These are phyloP conservation scores for Triadica sebifera DNA, from an alignment of 345 rosid genomes.

Conservation along the genomic window DNA sequence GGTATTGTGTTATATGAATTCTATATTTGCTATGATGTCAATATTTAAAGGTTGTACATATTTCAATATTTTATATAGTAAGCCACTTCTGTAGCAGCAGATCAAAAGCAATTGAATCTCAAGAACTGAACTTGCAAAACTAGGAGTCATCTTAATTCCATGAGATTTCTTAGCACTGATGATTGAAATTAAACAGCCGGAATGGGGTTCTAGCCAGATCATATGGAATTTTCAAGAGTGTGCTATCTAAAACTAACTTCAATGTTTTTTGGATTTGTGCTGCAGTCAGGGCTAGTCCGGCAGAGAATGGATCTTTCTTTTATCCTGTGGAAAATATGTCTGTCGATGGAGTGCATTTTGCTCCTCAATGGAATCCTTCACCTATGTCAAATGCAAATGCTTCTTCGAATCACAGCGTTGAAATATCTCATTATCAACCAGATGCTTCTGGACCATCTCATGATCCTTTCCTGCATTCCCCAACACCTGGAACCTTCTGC, in stretches of 20 bases:
- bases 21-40: background rate
- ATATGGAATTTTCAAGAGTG: constrained; percentile 4
- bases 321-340: constrained; percentile 53
- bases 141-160: background rate
- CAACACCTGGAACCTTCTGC: constrained; percentile 43
- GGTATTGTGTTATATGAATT: background rate
- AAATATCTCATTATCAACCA: constrained; percentile 53
- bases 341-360: constrained; percentile 46
- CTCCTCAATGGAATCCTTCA: constrained; percentile 61
- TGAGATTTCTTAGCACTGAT: background rate
- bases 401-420: constrained; percentile 44
- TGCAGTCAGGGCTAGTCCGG: constrained; percentile 51
- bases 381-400: constrained; percentile 55
- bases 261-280: constrained; percentile 6
- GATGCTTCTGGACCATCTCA: constrained; percentile 49
- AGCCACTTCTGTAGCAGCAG: background rate
- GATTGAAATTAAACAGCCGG: background rate
- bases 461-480: constrained; percentile 44
- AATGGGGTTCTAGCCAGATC: background rate
- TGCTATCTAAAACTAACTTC: constrained; percentile 1
- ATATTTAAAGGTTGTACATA: background rate
- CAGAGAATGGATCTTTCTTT: constrained; percentile 48
- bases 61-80: background rate
- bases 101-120: background rate
- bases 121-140: constrained; percentile 9